Evolutionary conservation across 2,329 filamentous ascomycete species (phyloP).

Genomic region (Aspergillus felis): DNA sequence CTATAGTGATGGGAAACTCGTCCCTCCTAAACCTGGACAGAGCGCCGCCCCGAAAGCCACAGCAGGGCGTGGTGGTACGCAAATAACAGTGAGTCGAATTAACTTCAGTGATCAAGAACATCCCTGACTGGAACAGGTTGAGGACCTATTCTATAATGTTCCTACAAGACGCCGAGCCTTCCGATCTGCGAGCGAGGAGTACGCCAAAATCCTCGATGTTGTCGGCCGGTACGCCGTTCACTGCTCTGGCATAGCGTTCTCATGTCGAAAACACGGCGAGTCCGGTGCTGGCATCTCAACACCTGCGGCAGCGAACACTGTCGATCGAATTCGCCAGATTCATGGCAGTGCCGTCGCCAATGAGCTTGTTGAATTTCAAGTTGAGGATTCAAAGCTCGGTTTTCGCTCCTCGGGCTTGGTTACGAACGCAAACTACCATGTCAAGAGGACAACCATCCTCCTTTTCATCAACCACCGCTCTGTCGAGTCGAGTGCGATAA

Average conservation of each 20-base stretch:
- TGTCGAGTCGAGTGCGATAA: slow-evolving; percentile 84
- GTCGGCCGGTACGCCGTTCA: slow-evolving; percentile 92
- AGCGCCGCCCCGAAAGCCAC: slow-evolving; percentile 79
- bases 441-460: slow-evolving; percentile 81
- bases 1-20: slow-evolving; percentile 78
- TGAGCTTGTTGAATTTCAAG: slow-evolving; percentile 74
- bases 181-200: slow-evolving; percentile 87
- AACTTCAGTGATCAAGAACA: background rate
- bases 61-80: slow-evolving; percentile 83
- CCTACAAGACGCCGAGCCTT: slow-evolving; percentile 85
- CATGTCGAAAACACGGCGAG: slow-evolving; percentile 94
- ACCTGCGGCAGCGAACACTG: slow-evolving; percentile 64
- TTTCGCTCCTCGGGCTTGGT: slow-evolving; percentile 78
- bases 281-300: slow-evolving; percentile 77
- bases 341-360: slow-evolving; percentile 81
- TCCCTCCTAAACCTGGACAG: slow-evolving; percentile 82
- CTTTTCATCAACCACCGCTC: slow-evolving; percentile 96
- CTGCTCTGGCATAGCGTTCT: slow-evolving; percentile 85
- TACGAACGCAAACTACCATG: slow-evolving; percentile 91
- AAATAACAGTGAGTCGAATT: slow-evolving; percentile 66
- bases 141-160: slow-evolving; percentile 96
- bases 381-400: slow-evolving; percentile 71
- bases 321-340: slow-evolving; percentile 86
- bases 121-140: slow-evolving; percentile 51
- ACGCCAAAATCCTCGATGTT: slow-evolving; percentile 94